Evolutionary conservation across 2,329 filamentous ascomycete species (phyloP).

Genomic region (Coniochaeta pulveracea): DNA sequence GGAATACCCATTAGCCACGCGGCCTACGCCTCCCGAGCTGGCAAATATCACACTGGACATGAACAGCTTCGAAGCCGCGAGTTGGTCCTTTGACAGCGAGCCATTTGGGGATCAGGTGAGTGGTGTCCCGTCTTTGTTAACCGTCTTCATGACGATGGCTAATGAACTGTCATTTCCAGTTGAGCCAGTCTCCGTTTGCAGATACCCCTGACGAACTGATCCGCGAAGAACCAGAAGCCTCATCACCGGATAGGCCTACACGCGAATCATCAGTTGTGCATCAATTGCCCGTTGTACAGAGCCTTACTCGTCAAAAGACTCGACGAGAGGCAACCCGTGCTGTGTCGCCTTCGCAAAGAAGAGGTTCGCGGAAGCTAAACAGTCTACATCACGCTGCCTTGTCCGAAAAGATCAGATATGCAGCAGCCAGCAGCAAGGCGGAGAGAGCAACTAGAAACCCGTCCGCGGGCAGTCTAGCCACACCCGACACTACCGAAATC

Average conservation of each 20-base stretch:
- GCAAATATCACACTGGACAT: conserved; percentile 64
- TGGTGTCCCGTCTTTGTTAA: background rate
- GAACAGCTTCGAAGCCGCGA: conserved; percentile 45
- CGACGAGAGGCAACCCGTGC: no score
- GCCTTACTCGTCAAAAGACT: no score
- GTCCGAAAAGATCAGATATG: conserved; percentile 27
- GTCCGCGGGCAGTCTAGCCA: conserved; percentile 31
- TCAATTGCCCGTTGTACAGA: no score
- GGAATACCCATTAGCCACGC: conserved; percentile 77
- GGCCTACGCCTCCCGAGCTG: conserved; percentile 71
- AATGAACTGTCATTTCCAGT: conserved; percentile 3
- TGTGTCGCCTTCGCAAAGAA: no score
- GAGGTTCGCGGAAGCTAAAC: conserved; percentile 16
- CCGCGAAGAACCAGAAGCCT: no score
- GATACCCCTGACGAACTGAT: no score
- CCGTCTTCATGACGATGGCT: conserved; percentile 4
- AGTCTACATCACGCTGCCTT: conserved; percentile 18
- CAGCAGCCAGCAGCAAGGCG: conserved; percentile 17
- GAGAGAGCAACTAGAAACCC: conserved; percentile 14
- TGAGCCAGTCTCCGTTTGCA: no score
- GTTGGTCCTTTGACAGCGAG: conserved; percentile 13
- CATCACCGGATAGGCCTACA: no score
- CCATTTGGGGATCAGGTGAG: conserved; percentile 9
- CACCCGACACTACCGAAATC: conserved; percentile 46
- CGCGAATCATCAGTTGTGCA: no score